phyloP scores from a whole-genome alignment of 2,329 filamentous ascomycete genomes.

The Mycogone perniciosa region DNA sequence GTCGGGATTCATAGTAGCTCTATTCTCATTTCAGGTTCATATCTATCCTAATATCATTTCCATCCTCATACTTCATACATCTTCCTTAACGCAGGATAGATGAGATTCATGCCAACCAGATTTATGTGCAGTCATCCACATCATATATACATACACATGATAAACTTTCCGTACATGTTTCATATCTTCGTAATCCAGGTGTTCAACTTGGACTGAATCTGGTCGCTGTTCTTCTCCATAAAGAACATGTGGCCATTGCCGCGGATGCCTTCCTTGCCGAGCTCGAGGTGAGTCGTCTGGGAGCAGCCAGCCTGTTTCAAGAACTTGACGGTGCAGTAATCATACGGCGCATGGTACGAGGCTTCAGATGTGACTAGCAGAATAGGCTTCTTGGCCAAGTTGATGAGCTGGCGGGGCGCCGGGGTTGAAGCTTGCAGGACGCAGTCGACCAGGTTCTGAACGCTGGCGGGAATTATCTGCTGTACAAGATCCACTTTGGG shows the following conservation, averaged over 20 bases:
- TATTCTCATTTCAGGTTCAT: too few relatives aligned
- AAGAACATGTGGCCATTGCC: constrained; percentile 45
- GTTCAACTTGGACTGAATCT: constrained; percentile 25
- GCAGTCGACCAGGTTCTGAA: constrained; percentile 21
- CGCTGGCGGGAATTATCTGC: constrained; percentile 20
- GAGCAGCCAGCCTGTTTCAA: constrained; percentile 37
- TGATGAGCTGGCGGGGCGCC: constrained; percentile 14
- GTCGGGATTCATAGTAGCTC: too few relatives aligned
- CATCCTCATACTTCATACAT: too few relatives aligned
- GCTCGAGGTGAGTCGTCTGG: constrained; percentile 27
- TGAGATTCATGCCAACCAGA: not conserved
- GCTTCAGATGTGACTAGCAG: constrained; percentile 31
- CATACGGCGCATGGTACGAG: constrained; percentile 40
- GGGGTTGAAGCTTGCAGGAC: constrained; percentile 26
- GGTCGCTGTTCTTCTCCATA: constrained; percentile 41
- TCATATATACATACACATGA: not conserved
- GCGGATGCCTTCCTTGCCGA: constrained; percentile 32
- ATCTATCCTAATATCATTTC: too few relatives aligned
- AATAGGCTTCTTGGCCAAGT: constrained; percentile 15
- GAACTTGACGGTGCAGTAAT: constrained; percentile 36
- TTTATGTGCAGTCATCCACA: not conserved
- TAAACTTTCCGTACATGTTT: not conserved
- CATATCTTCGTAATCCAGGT: constrained; percentile 17
- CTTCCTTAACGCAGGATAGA: too few relatives aligned
- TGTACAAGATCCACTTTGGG: constrained; percentile 29